Evolutionary conservation across 2,329 filamentous ascomycete species (phyloP), one percentile per base, ranked within the genome.

Genomic region (Coniochaeta ligniaria): DNA sequence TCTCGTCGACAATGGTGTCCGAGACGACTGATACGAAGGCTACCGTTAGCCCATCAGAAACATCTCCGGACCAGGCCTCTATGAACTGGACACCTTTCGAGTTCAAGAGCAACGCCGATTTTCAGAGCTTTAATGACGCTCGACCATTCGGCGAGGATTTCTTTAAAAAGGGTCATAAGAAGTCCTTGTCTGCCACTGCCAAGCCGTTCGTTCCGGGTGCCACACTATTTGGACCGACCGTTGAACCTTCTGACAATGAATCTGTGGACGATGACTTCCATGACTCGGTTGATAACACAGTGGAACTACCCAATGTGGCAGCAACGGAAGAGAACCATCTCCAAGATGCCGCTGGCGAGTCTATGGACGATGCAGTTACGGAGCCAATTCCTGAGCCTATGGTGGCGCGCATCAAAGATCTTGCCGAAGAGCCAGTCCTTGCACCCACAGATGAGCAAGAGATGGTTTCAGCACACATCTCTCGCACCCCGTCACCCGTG

Each of bases 141-240:
- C 75, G 77, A 28, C 79, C 80, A 1, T 80, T 81, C 62, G 77
- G 76, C 14, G 77, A 80, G 2, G 75, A 77, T 17, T 66, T 61
- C 16, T 75, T 80, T 66, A 69, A 75, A 64, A 77, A 77, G 60
- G 71, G 76, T 59, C 75, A 83, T 69, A 78, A 78, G 65, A 81
- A 81, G 65, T 85, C 85, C 5, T 77, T 93, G 26, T 93, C 90
- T 38, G 88, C 89, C 4, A 81, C 85, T 17, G 89, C 90, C 0
- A 85, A 84, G 67, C 82, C 89, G 0, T 96, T 95, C 70, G 81
- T 78, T 5, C 81, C 83, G 16, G 75, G 77, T 20, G 73, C 69
- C 35, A 63, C 69, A 11, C 66, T 65, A 61, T 73, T 65, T 67
- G 59, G 33, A 2, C 50, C 58, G 62, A 66, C 68, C 41, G 61